phyloP scores from a whole-genome alignment of 2,329 filamentous ascomycete genomes.

The Paramyrothecium roridum region DNA sequence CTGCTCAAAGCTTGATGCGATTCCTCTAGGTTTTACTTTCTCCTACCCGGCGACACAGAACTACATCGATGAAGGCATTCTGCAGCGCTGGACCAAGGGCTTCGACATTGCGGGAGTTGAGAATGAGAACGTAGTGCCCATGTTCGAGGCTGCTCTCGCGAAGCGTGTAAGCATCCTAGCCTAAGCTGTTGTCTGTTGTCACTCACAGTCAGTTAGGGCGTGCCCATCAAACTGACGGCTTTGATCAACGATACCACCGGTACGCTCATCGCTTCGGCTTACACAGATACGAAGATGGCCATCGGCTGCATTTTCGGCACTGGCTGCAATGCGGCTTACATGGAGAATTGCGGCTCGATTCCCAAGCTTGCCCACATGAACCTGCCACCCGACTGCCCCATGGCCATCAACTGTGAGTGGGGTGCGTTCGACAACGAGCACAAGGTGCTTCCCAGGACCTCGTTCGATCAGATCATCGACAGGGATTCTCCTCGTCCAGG shows the following conservation, averaged over 20 bases:
- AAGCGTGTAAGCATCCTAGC: constrained; percentile 38
- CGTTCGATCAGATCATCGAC: constrained; percentile 85
- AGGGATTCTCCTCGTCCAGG: constrained; percentile 87
- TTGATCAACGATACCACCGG: constrained; percentile 98
- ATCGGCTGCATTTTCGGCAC: constrained; percentile 99
- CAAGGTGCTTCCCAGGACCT: constrained; percentile 78
- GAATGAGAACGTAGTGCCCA: constrained; percentile 83
- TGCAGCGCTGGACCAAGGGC: constrained; percentile 96
- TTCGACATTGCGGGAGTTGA: constrained; percentile 93
- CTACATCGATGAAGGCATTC: constrained; percentile 86
- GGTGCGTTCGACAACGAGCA: constrained; percentile 96
- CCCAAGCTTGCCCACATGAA: constrained; percentile 93
- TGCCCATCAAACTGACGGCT: constrained; percentile 89
- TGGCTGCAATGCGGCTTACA: constrained; percentile 96
- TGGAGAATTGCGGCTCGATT: constrained; percentile 88
- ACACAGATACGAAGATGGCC: constrained; percentile 90
- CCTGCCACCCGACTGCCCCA: constrained; percentile 76
- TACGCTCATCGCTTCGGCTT: constrained; percentile 92
- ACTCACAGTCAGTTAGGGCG: constrained; percentile 49
- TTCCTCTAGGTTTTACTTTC: constrained; percentile 92
- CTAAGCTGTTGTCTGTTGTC: background rate
- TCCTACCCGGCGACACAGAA: constrained; percentile 92
- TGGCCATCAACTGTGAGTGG: constrained; percentile 98
- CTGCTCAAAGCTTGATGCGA: constrained; percentile 55
- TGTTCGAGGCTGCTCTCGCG: constrained; percentile 75